phyloP scores from a whole-genome alignment of 345 rosid genomes.

The Salix brachista region DNA sequence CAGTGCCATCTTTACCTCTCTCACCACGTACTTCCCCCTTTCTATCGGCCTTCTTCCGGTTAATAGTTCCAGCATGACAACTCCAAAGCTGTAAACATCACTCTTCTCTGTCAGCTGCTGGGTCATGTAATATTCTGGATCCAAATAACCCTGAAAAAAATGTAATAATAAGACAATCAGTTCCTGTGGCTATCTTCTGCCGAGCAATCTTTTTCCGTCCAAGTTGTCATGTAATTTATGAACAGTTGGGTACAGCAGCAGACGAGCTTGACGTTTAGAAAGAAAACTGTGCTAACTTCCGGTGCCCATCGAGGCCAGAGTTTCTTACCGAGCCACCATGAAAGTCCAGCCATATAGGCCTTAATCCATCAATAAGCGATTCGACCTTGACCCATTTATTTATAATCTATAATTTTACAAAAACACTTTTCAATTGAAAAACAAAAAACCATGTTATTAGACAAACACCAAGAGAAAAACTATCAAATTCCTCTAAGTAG shows the following conservation, averaged over 20 bases:
- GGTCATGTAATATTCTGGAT: constrained; percentile 95
- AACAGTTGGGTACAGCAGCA: constrained; percentile 7
- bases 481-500: too few species aligned
- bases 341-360: background rate
- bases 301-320: background rate
- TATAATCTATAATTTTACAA: too few species aligned
- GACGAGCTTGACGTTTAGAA: background rate
- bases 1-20: constrained; percentile 61
- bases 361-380: background rate
- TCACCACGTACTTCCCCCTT: constrained; percentile 75
- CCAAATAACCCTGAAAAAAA: constrained; percentile 72
- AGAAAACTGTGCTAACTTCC: background rate
- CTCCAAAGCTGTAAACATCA: constrained; percentile 92
- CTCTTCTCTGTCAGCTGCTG: constrained; percentile 87
- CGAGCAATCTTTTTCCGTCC: background rate
- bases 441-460: too few species aligned
- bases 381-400: too few species aligned
- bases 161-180: too few species aligned
- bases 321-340: constrained; percentile 1
- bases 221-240: background rate
- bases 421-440: too few species aligned
- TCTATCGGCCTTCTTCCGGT: constrained; percentile 74
- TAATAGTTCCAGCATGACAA: constrained; percentile 69
- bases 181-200: background rate
- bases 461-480: too few species aligned